Evolutionary conservation across 106 monocot genomes (phyloP).

Genomic region (Chionographis japonica): DNA sequence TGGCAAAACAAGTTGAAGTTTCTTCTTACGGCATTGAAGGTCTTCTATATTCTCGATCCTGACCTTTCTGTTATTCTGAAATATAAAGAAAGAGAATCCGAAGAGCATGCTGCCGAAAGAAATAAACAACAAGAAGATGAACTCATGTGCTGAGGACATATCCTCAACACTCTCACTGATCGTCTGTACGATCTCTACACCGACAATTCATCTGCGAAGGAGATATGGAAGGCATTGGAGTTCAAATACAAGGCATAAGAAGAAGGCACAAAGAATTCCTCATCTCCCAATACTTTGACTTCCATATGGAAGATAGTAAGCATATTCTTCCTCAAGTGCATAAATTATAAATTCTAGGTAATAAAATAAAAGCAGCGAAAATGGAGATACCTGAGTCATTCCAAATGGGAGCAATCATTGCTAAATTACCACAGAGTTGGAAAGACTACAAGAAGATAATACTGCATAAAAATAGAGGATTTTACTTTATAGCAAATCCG

Average conservation of each 20-base stretch:
- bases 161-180: too few species aligned
- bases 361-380: slow-evolving; percentile 3
- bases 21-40: neutral
- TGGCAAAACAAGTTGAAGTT: slow-evolving; percentile 20
- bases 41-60: slow-evolving; percentile 9
- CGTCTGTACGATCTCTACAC: too few species aligned
- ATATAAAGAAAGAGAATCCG: too few species aligned
- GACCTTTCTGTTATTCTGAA: neutral
- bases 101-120: too few species aligned
- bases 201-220: neutral
- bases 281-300: slow-evolving; percentile 1
- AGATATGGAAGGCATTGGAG: slow-evolving; percentile 8
- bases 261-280: slow-evolving; percentile 7
- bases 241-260: slow-evolving; percentile 4
- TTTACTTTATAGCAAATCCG: neutral
- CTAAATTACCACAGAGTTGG: slow-evolving; percentile 12
- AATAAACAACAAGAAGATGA: too few species aligned
- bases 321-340: slow-evolving; percentile 4
- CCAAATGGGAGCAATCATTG: slow-evolving; percentile 3
- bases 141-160: too few species aligned
- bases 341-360: slow-evolving; percentile 4
- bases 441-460: slow-evolving; percentile 15
- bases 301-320: neutral
- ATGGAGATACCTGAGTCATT: neutral
- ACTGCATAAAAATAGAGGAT: slow-evolving; percentile 1